These are phyloP conservation scores for Amaranthus palmeri DNA, from an alignment of 148 eudicot genomes.

Conservation along the genomic window DNA sequence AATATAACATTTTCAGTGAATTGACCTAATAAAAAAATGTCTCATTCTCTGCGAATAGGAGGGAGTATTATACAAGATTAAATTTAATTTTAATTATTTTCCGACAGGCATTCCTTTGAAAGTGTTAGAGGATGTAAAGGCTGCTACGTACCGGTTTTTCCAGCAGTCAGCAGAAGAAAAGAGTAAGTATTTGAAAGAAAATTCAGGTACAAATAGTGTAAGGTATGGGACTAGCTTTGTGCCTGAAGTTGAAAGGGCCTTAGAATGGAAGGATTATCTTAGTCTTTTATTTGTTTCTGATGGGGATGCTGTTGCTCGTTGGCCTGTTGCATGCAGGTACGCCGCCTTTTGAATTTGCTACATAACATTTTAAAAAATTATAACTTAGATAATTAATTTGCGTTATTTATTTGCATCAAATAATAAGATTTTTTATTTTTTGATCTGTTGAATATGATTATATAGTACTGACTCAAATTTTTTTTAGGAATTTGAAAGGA, in stretches of 20 bases:
- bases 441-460: no score
- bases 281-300: slow-evolving; percentile 20
- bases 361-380: neutral
- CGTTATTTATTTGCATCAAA: no score
- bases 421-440: no score
- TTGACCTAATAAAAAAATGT: no score
- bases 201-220: slow-evolving; percentile 7
- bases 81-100: no score
- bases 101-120: slow-evolving; percentile 5
- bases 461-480: no score
- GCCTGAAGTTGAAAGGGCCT: slow-evolving; percentile 28
- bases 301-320: slow-evolving; percentile 10
- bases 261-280: slow-evolving; percentile 36
- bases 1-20: no score
- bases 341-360: neutral
- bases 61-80: no score
- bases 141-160: slow-evolving; percentile 32
- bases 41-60: no score
- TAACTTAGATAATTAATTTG: no score
- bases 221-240: slow-evolving; percentile 27
- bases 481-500: no score
- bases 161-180: slow-evolving; percentile 33
- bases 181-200: slow-evolving; percentile 22
- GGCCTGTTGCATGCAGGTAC: slow-evolving; percentile 30
- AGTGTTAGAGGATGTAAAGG: slow-evolving; percentile 34